Evolutionary conservation across 805 yeast species (phyloP).

Genomic region (Isabelozyma heimii): DNA sequence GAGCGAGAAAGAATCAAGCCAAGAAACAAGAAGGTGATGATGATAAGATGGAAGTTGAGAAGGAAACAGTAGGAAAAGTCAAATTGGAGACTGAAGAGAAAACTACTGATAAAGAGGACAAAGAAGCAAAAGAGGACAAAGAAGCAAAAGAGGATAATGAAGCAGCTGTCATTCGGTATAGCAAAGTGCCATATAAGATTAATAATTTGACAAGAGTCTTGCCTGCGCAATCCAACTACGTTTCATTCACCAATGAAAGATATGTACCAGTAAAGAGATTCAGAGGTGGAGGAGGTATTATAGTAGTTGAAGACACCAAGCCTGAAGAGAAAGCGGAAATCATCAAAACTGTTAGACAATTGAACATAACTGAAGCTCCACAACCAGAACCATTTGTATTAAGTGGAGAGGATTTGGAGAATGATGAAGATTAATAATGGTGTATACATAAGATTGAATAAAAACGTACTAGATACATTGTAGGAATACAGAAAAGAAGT

Average conservation of each 20-base stretch:
- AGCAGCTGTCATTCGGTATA: constrained; percentile 48
- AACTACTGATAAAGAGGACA: constrained; percentile 8
- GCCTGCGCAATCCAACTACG: constrained; percentile 82
- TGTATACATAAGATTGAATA: neutral
- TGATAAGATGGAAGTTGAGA: constrained; percentile 41
- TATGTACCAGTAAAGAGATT: constrained; percentile 81
- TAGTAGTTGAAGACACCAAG: constrained; percentile 62
- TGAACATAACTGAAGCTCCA: constrained; percentile 71
- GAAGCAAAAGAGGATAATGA: constrained; percentile 20
- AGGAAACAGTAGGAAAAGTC: constrained; percentile 15
- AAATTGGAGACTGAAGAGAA: constrained; percentile 9
- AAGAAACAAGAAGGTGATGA: constrained; percentile 53
- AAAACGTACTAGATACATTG: constrained; percentile 1
- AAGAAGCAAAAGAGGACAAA: constrained; percentile 16
- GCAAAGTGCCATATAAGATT: constrained; percentile 65
- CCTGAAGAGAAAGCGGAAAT: constrained; percentile 61
- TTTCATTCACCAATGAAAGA: constrained; percentile 76
- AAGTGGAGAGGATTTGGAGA: constrained; percentile 52
- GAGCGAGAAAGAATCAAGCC: constrained; percentile 68
- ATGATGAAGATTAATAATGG: constrained; percentile 15
- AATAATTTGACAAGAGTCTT: constrained; percentile 83
- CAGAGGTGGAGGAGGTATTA: constrained; percentile 66
- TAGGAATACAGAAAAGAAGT: neutral
- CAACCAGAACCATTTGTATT: constrained; percentile 68
- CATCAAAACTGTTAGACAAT: constrained; percentile 83